A percentile compares a stretch with the other conserved stretches of the same genome.
phyloP scores from a whole-genome alignment of 2,329 filamentous ascomycete species.

The Neonectria magnoliae region DNA sequence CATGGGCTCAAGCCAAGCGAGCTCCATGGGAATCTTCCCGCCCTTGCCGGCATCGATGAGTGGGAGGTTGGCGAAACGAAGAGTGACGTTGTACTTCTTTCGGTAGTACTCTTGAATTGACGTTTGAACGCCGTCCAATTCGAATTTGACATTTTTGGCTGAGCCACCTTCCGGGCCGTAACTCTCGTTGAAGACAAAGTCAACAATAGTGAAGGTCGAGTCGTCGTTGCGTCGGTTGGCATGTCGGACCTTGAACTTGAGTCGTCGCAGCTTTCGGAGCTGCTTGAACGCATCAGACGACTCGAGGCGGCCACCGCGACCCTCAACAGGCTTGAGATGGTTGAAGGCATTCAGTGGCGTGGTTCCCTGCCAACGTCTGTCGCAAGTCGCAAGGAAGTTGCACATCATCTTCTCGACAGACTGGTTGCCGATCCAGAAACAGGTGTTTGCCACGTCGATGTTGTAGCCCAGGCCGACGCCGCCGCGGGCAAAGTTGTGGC shows the following conservation, averaged over 20 bases:
- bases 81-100: slow-evolving; percentile 61
- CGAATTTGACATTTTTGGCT: slow-evolving; percentile 65
- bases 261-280: slow-evolving; percentile 62
- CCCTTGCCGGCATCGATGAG: slow-evolving; percentile 66
- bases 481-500: slow-evolving; percentile 60
- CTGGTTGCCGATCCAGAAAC: slow-evolving; percentile 74
- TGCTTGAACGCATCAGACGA: slow-evolving; percentile 64
- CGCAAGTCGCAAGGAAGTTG: slow-evolving; percentile 47
- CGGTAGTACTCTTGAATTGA: slow-evolving; percentile 65
- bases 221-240: slow-evolving; percentile 53
- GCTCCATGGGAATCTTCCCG: slow-evolving; percentile 70
- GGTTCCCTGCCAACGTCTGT: slow-evolving; percentile 42
- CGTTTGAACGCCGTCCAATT: slow-evolving; percentile 57
- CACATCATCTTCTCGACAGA: slow-evolving; percentile 51
- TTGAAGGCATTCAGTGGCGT: slow-evolving; percentile 41
- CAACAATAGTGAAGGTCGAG: slow-evolving; percentile 63
- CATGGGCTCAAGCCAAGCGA: slow-evolving; percentile 61
- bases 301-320: slow-evolving; percentile 38
- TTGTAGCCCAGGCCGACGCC: slow-evolving; percentile 80
- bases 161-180: slow-evolving; percentile 58
- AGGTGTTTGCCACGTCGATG: slow-evolving; percentile 89
- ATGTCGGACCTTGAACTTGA: slow-evolving; percentile 68
- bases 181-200: slow-evolving; percentile 58
- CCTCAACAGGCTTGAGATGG: slow-evolving; percentile 49
- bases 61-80: slow-evolving; percentile 62